A percentile compares a stretch with the other conserved stretches of the same genome.
These are phyloP conservation scores for Nemania abortiva DNA, from an alignment of 2,329 filamentous ascomycete species.

Conservation along the genomic window DNA sequence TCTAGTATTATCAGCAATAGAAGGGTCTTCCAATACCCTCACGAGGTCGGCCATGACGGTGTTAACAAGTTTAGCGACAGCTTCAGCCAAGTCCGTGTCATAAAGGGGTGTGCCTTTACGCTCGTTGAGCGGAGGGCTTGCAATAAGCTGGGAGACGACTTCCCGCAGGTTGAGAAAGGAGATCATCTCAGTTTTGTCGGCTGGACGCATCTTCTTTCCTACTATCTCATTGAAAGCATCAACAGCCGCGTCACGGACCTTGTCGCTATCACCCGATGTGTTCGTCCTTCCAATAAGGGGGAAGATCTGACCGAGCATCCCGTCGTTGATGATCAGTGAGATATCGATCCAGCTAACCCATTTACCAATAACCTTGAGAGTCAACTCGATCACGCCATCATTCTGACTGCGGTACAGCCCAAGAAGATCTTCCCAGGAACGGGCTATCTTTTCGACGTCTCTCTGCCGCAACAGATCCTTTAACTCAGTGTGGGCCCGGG, in stretches of 20 bases:
- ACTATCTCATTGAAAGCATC: conserved; percentile 97
- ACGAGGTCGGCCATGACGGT: conserved; percentile 89
- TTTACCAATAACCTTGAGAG: conserved; percentile 89
- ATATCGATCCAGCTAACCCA: conserved; percentile 99
- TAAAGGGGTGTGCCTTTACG: conserved; percentile 85
- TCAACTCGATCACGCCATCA: conserved; percentile 84
- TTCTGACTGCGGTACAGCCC: conserved; percentile 78
- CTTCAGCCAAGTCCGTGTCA: conserved; percentile 94
- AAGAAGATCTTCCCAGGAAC: conserved; percentile 92
- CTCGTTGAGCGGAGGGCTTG: conserved; percentile 83
- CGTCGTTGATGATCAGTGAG: conserved; percentile 88
- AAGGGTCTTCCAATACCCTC: conserved; percentile 79
- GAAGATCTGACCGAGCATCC: conserved; percentile 86
- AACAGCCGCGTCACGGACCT: conserved; percentile 89
- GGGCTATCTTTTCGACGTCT: conserved; percentile 88
- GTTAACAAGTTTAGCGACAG: conserved; percentile 95
- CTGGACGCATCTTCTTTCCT: conserved; percentile 95
- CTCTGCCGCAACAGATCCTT: conserved; percentile 90
- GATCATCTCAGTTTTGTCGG: conserved; percentile 95
- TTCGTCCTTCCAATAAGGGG: conserved; percentile 85
- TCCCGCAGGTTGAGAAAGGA: conserved; percentile 87
- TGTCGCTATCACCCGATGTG: conserved; percentile 73
- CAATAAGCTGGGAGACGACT: conserved; percentile 87
- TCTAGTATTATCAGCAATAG: conserved; percentile 72
- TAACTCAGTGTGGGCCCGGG: conserved; percentile 86